Base-by-base conservation (phyloP, 305 asterid genomes). In the Petunia hybrid region DNA sequence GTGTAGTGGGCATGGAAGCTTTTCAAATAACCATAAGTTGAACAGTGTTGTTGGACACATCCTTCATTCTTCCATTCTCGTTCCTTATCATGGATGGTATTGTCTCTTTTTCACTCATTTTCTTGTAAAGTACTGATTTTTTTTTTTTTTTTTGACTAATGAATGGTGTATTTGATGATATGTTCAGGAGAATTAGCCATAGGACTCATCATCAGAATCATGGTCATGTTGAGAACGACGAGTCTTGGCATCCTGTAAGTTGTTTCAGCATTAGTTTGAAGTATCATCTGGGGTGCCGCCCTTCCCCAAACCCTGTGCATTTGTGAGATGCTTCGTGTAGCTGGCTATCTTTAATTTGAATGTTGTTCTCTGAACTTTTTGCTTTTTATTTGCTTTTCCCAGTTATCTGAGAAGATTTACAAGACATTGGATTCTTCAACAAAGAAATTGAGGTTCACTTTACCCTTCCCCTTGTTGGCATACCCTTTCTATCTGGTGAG, bases 151-250 rank as follows among this genome's bases (percentile, higher is more conserved):
- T 13, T 45, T 57, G 45, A 77, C 31, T 62, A 70, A 43, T 83
- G 82, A 46, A 57, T 83, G 55, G 60, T 6, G 13, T 45, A 22
- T n/a, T 12, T 60, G 43, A 10, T 48, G 2, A 7, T 74, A 31
- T 39, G 65, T 84, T 31, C 80, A 92, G 99, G 99, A 82, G 99
- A 87, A 95, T 95, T 43, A 95, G 99, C 85, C 98, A 95, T 62
- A 91, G 97, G 85, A 95, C 97, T 64, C 99, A 95, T 82, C 99
- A 95, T 83, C 99, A 94, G 86, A 95, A 95, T 82, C 99, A 95
- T 81, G 99, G 99, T 1, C 97, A 95, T 77, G 97, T 94, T 22
- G 99, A 95, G 81, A 91, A 93, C 22, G 99, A 94, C 62, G 99
- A 95, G 85, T 94, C 98, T 4, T 94, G 99, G 99, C 97, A 91